phyloP scores from a whole-genome alignment of 768 basidiomycete genomes.

The Leccinum uliginosum region DNA sequence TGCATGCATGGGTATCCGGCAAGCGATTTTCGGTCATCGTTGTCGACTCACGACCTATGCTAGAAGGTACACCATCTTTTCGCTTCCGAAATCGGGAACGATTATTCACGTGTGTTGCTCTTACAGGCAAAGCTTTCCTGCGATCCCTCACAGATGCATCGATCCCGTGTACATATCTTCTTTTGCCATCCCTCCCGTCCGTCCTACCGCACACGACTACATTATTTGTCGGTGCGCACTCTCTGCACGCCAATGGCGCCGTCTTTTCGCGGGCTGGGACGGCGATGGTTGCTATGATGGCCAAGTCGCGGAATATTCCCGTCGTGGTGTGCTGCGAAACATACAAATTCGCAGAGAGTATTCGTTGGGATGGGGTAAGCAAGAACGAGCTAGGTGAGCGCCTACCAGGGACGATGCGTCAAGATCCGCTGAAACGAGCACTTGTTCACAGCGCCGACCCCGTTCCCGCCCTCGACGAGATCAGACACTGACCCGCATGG shows the following conservation, averaged over 20 bases:
- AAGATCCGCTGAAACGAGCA: slow-evolving; percentile 1
- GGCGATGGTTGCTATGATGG: slow-evolving; percentile 95
- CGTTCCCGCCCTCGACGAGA: slow-evolving; percentile 18
- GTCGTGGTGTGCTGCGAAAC: slow-evolving; percentile 98
- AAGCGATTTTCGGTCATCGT: slow-evolving; percentile 87
- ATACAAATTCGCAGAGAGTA: slow-evolving; percentile 93
- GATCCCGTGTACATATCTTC: slow-evolving; percentile 86
- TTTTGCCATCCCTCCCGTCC: slow-evolving; percentile 81
- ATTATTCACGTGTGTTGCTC: neutral
- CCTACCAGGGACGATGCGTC: neutral
- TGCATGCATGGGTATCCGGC: slow-evolving; percentile 69
- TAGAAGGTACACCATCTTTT: slow-evolving; percentile 62
- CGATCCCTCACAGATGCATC: slow-evolving; percentile 58
- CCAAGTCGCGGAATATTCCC: slow-evolving; percentile 81
- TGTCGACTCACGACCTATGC: slow-evolving; percentile 90
- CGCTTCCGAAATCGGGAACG: neutral
- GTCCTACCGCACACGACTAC: slow-evolving; percentile 78
- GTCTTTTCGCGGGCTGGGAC: slow-evolving; percentile 94
- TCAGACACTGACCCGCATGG: slow-evolving; percentile 5
- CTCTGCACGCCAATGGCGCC: slow-evolving; percentile 90
- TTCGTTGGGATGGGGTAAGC: slow-evolving; percentile 90
- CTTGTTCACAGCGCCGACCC: slow-evolving; percentile 25
- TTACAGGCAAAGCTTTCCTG: slow-evolving; percentile 73
- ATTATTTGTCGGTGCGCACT: slow-evolving; percentile 89
- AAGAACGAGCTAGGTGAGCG: slow-evolving; percentile 89